phyloP scores from a whole-genome alignment of 1,139 yeast species.

The Kodamaea derodonti region DNA sequence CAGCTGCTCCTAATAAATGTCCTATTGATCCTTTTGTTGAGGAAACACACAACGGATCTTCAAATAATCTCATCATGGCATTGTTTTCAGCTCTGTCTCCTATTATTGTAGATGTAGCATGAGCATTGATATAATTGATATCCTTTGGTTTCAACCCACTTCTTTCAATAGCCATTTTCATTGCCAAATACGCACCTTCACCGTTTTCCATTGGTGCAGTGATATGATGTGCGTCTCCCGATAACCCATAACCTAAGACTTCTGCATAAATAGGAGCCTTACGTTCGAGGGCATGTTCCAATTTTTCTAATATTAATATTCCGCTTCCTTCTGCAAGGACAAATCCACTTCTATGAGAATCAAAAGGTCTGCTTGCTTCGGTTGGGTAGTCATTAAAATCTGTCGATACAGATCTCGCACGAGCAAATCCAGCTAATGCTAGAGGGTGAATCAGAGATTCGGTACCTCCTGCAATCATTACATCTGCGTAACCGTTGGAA shows the following conservation, averaged over 20 bases:
- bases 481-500: slow-evolving; percentile 73
- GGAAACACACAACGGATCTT: slow-evolving; percentile 46
- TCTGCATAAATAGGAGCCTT: slow-evolving; percentile 68
- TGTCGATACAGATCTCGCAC: slow-evolving; percentile 79
- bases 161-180: slow-evolving; percentile 66
- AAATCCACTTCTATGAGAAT: slow-evolving; percentile 72
- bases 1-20: slow-evolving; percentile 93
- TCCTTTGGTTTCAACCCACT: slow-evolving; percentile 41
- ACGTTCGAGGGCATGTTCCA: slow-evolving; percentile 70
- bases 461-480: slow-evolving; percentile 89
- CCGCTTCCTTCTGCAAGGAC: slow-evolving; percentile 95
- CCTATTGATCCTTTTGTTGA: slow-evolving; percentile 93
- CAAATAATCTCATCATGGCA: slow-evolving; percentile 61
- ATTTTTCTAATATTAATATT: slow-evolving; percentile 66
- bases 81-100: slow-evolving; percentile 88
- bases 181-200: slow-evolving; percentile 78
- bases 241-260: slow-evolving; percentile 79
- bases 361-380: slow-evolving; percentile 85
- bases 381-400: slow-evolving; percentile 58
- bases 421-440: slow-evolving; percentile 85
- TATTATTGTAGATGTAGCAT: slow-evolving; percentile 87
- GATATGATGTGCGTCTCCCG: slow-evolving; percentile 90
- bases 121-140: slow-evolving; percentile 85
- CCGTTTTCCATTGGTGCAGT: slow-evolving; percentile 88
- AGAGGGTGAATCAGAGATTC: slow-evolving; percentile 87